phyloP scores from a whole-genome alignment of 1,284 basidiomycete species.

The Tetrapyrgos nigripes region DNA sequence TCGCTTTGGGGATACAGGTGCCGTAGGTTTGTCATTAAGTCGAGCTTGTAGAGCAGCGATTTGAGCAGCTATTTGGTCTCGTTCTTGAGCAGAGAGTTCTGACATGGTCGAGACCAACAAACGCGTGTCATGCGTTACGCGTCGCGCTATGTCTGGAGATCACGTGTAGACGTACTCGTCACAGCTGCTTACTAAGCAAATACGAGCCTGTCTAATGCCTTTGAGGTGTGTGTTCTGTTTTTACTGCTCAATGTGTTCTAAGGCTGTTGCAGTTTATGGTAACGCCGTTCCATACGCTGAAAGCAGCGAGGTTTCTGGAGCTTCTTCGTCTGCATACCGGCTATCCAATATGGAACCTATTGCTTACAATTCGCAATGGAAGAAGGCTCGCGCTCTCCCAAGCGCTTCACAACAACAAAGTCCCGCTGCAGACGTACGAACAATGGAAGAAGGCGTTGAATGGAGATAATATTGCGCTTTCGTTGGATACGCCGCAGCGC shows the following conservation, averaged over 20 bases:
- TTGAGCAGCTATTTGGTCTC: slow-evolving; percentile 14
- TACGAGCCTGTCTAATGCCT: neutral
- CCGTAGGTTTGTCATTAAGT: slow-evolving; percentile 36
- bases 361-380: neutral
- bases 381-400: neutral
- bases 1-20: slow-evolving; percentile 54
- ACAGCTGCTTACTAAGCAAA: neutral
- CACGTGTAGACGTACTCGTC: too few species aligned
- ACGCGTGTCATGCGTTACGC: too few species aligned
- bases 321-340: neutral
- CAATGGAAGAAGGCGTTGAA: neutral
- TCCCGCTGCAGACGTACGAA: neutral
- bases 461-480: neutral
- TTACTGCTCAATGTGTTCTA: neutral
- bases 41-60: slow-evolving; percentile 23
- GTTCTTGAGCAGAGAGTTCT: neutral
- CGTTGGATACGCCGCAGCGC: neutral
- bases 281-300: neutral
- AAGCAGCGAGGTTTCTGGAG: neutral
- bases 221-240: slow-evolving; percentile 1
- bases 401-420: neutral
- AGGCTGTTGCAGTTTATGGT: neutral
- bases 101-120: neutral
- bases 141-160: too few species aligned
- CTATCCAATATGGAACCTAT: neutral